Evolutionary conservation across 73 alveolate genomes (phyloP).

Genomic region (Paramecium sexaurelia): DNA sequence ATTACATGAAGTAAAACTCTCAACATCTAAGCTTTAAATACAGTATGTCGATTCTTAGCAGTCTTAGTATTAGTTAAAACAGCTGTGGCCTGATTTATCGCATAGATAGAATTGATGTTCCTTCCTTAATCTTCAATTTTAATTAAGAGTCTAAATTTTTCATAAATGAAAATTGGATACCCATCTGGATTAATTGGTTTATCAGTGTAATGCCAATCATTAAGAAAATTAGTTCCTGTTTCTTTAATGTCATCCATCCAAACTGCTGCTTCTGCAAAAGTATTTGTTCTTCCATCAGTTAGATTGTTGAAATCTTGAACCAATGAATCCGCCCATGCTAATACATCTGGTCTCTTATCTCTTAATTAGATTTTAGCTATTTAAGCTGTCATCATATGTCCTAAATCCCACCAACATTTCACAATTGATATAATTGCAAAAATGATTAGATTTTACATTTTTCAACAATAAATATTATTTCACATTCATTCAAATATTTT

Average conservation of each 20-base stretch:
- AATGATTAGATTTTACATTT: too few species aligned
- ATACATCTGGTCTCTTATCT: conserved; percentile 14
- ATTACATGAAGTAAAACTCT: conserved; percentile 78
- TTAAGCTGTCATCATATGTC: conserved; percentile 63
- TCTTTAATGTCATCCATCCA: conserved; percentile 80
- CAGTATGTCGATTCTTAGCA: not conserved
- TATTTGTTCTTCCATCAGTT: conserved; percentile 66
- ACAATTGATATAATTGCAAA: too few species aligned
- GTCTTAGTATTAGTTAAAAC: conserved; percentile 2
- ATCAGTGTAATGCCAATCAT: conserved; percentile 76
- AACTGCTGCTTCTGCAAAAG: conserved; percentile 76
- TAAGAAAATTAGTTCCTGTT: conserved; percentile 62
- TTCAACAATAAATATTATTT: too few species aligned
- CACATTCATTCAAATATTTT: too few species aligned
- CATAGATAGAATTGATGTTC: not conserved
- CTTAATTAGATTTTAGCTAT: conserved; percentile 23
- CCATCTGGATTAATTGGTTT: conserved; percentile 65
- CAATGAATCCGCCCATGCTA: not conserved
- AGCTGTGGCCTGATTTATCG: not conserved
- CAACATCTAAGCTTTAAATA: conserved; percentile 56
- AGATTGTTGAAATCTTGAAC: conserved; percentile 24
- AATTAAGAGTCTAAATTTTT: not conserved
- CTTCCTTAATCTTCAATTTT: not conserved
- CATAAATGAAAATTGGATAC: not conserved
- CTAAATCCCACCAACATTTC: conserved; percentile 62